Evolutionary conservation across 805 yeast species (phyloP), one percentile per base, ranked within the genome.

Genomic region (Kodamaea lidongshanica): DNA sequence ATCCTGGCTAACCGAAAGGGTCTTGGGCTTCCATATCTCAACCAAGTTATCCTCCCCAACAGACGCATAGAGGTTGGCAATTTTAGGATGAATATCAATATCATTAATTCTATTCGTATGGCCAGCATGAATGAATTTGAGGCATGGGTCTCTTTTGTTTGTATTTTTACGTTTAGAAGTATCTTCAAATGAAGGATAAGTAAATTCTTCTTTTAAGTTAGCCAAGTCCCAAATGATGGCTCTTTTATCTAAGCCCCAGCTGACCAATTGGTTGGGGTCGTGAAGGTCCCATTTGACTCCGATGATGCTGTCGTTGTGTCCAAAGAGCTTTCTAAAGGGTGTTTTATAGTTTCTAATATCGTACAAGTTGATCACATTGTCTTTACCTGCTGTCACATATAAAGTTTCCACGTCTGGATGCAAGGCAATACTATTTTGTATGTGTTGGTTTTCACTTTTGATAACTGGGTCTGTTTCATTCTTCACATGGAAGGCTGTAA

Each of bases 91-190:
- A 70, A 88, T 73, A 34, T 70, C 76, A 27, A 79, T 60, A 41
- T 79, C 89, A 33, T 76, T 66, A 25, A 86, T 67, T 31, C 77
- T 66, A 27, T 72, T 74, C 2, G 87, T 74, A 56, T 86, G 95
- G 8, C 95, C 95, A 10, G 94, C 95, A 54, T 87, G 95, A 46
- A 84, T 71, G 48, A 84, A 86, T 14, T 59, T 56, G 34, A 86
- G 67, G 50, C 86, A 80, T 5, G 95, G 92, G 40, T 87, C 94
- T 7, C 38, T 41, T 33, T 42, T 55, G 26, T 31, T 35, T 19
- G 69, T 69, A 16, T 68, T 67, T 39, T 72, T 78, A 41, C 70
- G 80, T 30, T 65, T 71, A 35, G 72, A 72, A 33, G 68, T 74
- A 30, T 62, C 69, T 7, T 30, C 27, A 3, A 49, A 56, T 5